Percentiles rank a stretch among this genome's conserved stretches.
phyloP scores from a whole-genome alignment of 441 rosid species.

The Populus trichocarpa region DNA sequence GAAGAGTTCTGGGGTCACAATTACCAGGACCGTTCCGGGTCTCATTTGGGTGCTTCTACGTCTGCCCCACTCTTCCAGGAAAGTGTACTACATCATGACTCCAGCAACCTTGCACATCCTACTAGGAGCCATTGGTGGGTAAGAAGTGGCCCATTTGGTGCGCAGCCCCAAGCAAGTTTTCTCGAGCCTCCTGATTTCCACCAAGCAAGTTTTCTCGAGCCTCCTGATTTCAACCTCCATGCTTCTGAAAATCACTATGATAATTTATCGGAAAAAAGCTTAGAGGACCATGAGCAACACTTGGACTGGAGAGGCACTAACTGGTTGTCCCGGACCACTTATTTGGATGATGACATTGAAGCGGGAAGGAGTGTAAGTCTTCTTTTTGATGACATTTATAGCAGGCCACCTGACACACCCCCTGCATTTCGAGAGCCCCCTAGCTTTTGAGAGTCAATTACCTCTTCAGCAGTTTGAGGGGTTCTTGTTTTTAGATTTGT shows the following conservation, averaged over 20 bases:
- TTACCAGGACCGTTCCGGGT: conserved; percentile 31
- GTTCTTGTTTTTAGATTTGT: conserved; percentile 7
- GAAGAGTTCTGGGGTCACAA: conserved; percentile 36
- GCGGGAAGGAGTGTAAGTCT: conserved; percentile 53
- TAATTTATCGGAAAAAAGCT: conserved; percentile 50
- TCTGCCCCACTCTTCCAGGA: conserved; percentile 65
- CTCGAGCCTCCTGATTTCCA: conserved; percentile 86
- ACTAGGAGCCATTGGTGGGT: conserved; percentile 82
- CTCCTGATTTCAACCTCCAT: conserved; percentile 66
- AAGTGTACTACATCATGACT: conserved; percentile 61
- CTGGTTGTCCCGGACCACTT: conserved; percentile 40
- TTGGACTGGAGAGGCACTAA: conserved; percentile 43
- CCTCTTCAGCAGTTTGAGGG: conserved; percentile 1
- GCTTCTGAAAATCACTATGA: conserved; percentile 32
- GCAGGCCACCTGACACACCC: conserved; percentile 62
- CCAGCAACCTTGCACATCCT: conserved; percentile 24
- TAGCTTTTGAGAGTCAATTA: conserved; percentile 19
- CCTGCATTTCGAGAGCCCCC: conserved; percentile 20
- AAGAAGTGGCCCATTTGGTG: conserved; percentile 38
- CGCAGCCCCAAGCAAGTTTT: conserved; percentile 67
- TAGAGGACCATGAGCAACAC: conserved; percentile 46
- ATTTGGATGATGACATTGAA: conserved; percentile 58
- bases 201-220: conserved; percentile 79
- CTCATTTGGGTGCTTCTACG: conserved; percentile 63
- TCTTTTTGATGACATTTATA: conserved; percentile 79